Evolutionary conservation across 495 filamentous ascomycete genomes (phyloP), one percentile per base, ranked within the genome.

Genomic region (Chaetomium tenue): DNA sequence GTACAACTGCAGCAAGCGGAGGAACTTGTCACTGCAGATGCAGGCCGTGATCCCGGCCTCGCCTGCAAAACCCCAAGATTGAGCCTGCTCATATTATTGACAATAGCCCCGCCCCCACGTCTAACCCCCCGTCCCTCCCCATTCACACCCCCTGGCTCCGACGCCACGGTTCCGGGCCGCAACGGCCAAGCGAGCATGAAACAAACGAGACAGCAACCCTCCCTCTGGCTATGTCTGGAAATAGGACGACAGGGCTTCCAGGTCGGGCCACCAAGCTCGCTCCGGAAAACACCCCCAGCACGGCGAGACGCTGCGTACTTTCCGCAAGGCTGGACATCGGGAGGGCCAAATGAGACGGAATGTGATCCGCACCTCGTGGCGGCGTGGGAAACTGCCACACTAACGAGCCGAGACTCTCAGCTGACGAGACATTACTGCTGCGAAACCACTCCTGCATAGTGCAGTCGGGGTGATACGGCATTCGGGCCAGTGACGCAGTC

Each of bases 81-180:
- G 33, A 25, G 30, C 40, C 5, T 18, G 8, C 33, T 37, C 33
- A 8, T 8, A 37, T 37, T 26, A 8, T 54, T 30, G 52, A 62
- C 50, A 44, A 42, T n/a, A 11, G 22, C 56, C 44, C 48, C 60
- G 20, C 65, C 60, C 55, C 65, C 60, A 63, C 53, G 64, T 26
- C 28, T n/a, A 50, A 5, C 16, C 16, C 63, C 57, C 33, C 7
- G 57, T 8, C 20, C 54, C 5, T 15, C 9, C 47, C 44, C 46
- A 15, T 59, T 40, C 39, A 16, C 39, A 16, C 53, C 39, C 39
- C 23, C 53, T 47, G 39, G 60, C 37, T 56, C 65, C 60, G 60
- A 56, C 16, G 18, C 65, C 65, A 66, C 60, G 65, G 65, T 60
- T 63, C 28, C 54, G 65, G 65, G 51, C 22, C 56, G 26, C 18